Percentiles rank a stretch among this genome's conserved stretches.
Conservation (phyloP, 2,329 filamentous ascomycete species). For the Ceratocystis colombiana region DNA sequence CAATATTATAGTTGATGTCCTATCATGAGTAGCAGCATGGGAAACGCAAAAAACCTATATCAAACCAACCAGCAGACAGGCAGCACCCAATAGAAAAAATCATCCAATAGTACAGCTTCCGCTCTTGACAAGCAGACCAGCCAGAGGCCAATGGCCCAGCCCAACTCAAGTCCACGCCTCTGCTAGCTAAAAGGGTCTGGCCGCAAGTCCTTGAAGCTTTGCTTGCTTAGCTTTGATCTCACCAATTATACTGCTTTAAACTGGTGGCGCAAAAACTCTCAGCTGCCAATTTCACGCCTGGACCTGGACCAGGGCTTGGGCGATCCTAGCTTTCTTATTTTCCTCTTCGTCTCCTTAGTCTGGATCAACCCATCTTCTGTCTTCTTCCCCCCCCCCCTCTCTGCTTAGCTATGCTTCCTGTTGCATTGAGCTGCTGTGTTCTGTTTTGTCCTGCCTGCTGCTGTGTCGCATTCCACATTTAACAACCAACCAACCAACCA, state of each 20-base stretch:
- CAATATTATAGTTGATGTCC: neutral
- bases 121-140: neutral
- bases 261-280: constrained; percentile 6
- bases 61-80: too few relatives aligned
- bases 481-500: neutral
- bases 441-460: neutral
- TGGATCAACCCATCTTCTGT: neutral
- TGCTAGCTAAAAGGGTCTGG: too few relatives aligned
- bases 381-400: neutral
- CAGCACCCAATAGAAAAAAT: too few relatives aligned
- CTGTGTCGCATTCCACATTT: constrained; percentile 3
- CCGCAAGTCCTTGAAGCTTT: too few relatives aligned
- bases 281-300: constrained; percentile 14
- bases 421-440: neutral
- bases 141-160: neutral
- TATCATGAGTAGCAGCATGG: too few relatives aligned
- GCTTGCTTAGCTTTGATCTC: too few relatives aligned
- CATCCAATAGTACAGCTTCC: too few relatives aligned
- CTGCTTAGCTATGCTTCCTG: neutral
- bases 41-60: too few relatives aligned
- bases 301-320: neutral
- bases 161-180: too few relatives aligned
- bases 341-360: neutral
- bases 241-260: neutral
- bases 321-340: constrained; percentile 10